A percentile compares a stretch with the other conserved stretches of the same genome.
Conservation (phyloP, 2,329 filamentous ascomycete species). For the Colletotrichum simmondsii region DNA sequence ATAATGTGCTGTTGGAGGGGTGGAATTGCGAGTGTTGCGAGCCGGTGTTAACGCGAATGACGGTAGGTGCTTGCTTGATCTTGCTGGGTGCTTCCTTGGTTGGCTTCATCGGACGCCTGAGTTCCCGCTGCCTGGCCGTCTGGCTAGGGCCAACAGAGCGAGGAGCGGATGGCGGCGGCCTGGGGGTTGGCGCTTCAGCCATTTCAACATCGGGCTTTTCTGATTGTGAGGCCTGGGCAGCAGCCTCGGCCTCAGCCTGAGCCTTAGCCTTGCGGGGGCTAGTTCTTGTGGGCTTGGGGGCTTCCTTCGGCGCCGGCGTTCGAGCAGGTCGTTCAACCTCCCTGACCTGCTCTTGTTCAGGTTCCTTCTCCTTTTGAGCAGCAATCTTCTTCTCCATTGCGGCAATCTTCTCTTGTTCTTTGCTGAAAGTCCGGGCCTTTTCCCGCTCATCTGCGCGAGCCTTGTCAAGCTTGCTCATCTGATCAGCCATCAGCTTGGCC, state of each 20-base stretch:
- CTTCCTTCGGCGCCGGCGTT: constrained; percentile 49
- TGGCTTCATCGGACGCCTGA: constrained; percentile 71
- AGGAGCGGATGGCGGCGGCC: constrained; percentile 71
- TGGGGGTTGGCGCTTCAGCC: constrained; percentile 62
- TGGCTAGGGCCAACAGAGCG: constrained; percentile 60
- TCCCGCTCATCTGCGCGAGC: constrained; percentile 76
- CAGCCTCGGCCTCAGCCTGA: constrained; percentile 45
- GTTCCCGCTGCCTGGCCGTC: constrained; percentile 60
- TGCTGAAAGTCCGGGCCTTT: constrained; percentile 69
- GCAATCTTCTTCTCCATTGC: constrained; percentile 64
- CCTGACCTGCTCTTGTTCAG: constrained; percentile 32
- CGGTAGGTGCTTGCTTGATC: constrained; percentile 74
- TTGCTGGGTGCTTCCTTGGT: constrained; percentile 69
- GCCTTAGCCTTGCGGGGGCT: constrained; percentile 64
- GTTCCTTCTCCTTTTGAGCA: constrained; percentile 54
- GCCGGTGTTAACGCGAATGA: constrained; percentile 76
- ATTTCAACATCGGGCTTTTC: constrained; percentile 64
- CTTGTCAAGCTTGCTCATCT: constrained; percentile 72
- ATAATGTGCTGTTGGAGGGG: constrained; percentile 66
- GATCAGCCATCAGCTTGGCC: constrained; percentile 68
- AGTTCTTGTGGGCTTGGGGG: constrained; percentile 56
- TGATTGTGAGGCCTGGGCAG: constrained; percentile 37
- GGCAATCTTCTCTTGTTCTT: constrained; percentile 66
- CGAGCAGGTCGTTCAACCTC: constrained; percentile 36
- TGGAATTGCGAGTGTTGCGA: constrained; percentile 71